Percentiles rank a stretch among this genome's conserved stretches.
Conservation (phyloP, 805 yeast genomes). For the Pichia kluyveri region DNA sequence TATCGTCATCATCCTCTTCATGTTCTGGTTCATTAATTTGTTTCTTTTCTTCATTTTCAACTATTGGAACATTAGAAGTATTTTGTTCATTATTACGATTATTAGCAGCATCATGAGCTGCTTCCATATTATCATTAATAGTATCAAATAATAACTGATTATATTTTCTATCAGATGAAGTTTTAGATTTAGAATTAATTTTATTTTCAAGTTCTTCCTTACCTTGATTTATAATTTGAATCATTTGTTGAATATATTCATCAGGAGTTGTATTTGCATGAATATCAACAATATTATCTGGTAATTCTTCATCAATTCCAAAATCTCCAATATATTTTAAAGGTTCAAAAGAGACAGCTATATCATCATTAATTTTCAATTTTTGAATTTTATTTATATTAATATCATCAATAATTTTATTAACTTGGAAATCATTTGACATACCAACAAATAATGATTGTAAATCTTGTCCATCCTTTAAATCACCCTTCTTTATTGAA, state of each 20-base stretch:
- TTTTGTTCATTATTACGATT: slow-evolving; percentile 1
- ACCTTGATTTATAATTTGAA: slow-evolving; percentile 14
- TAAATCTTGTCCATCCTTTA: slow-evolving; percentile 5
- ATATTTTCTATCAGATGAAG: background rate
- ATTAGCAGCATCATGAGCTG: background rate
- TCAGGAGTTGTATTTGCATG: slow-evolving; percentile 10
- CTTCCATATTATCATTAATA: background rate
- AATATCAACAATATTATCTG: background rate
- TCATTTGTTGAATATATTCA: slow-evolving; percentile 18
- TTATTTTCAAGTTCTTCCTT: no score
- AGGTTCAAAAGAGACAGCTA: slow-evolving; percentile 4
- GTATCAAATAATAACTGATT: background rate
- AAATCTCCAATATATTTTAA: background rate
- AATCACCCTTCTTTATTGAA: slow-evolving; percentile 12
- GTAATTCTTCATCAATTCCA: background rate
- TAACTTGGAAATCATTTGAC: slow-evolving; percentile 3
- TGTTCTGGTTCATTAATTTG: slow-evolving; percentile 6
- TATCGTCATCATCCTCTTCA: background rate
- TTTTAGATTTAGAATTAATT: no score
- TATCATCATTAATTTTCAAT: slow-evolving; percentile 1
- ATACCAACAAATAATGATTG: slow-evolving; percentile 1
- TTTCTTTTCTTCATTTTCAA: slow-evolving; percentile 13
- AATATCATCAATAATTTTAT: slow-evolving; percentile 1
- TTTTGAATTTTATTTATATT: slow-evolving; percentile 1
- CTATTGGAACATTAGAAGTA: slow-evolving; percentile 18